Evolutionary conservation across 2,329 filamentous ascomycete species (phyloP), one percentile per base, ranked within the genome.

Genomic region (Calonectria leucothoes): DNA sequence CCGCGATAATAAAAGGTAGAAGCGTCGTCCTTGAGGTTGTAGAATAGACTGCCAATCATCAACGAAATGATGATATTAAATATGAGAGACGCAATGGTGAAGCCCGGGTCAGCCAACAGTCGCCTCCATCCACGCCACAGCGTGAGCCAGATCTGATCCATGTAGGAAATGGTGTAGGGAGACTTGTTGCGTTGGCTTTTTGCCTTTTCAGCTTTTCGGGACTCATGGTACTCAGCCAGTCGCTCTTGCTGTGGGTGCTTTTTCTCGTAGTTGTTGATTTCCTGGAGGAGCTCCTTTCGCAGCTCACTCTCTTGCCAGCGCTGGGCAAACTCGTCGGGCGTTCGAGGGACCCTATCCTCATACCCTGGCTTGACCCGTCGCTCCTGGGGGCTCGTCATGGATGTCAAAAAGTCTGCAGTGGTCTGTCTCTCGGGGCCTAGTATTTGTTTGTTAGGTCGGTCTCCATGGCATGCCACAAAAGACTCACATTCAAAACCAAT

Each of bases 31-130:
- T 85, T 83, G 0, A 87, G 82, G 8, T 87, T 83, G 72, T 82
- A 91, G 75, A 89, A 91, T 72, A 91, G 84, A 25, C 85, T 88
- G n/a, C 88, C 88, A 67, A 90, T 83, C 51, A 91, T 88, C 12
- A 91, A 79, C 5, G 87, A 86, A 81, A 89, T 85, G 73, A 89
- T 78, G 61, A 89, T 72, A 61, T 90, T 87, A 33, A 85, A 86
- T 20, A 84, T 69, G 3, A 87, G 83, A 20, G 84, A 84, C 0
- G 84, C 84, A 14, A 85, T 76, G 0, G 86, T 86, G 5, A 85
- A 84, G 0, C 83, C 76, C 6, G 84, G 84, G 73, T 89, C 85
- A 52, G 83, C 82, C 73, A 81, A 79, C 61, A 88, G 76, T 42
- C 85, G 76, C 10, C 84, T 81, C 72, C 82, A 84, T 23, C 85